Base-by-base conservation (phyloP, 805 yeast genomes). In the Spathaspora boniae region DNA sequence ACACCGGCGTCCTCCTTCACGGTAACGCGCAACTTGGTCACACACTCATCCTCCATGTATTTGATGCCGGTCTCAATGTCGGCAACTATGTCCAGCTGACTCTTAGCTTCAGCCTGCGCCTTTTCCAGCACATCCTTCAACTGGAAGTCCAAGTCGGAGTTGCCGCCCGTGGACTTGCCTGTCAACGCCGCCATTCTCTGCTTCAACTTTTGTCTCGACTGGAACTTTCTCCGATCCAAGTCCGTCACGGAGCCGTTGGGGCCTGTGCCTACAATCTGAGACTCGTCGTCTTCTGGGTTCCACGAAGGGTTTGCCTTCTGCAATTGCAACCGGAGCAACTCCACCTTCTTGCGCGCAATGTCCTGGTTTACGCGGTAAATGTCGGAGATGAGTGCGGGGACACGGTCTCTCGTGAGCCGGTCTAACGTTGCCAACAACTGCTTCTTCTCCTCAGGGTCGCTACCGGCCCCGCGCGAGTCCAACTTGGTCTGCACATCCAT, bases 101-200 rank as follows among this genome's bases (percentile, higher is more conserved):
- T 65, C 27, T 70, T 72, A 16, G 77, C 67, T 36, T 80, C 86
- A 15, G 58, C 57, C 25, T 68, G 69, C n/a, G 81, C 72, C 16
- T 58, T 62, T 15, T 71, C 66, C 16, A 72, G 59, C 33, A 77
- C 82, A 40, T 68, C 72, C 33, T 70, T 72, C 43, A 82, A 68
- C 39, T 66, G 62, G 5, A 63, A 56, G 41, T 81, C 86, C 33
- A 77, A 72, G 34, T 69, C 74, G 26, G 78, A 76, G 47, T 74
- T 70, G 3, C 63, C 65, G 16, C 68, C 70, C 28, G 65, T 56
- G 12, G 25, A 6, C 50, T 80, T 82, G 5, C 96, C 96, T 0
- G 97, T 89, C 50, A 91, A 72, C 3, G 91, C 86, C 19, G 96
- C 95, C 95, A 91, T 88, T 47, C 95, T 75, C 33, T 89, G 85